A percentile compares a stretch with the other conserved stretches of the same genome.
These are phyloP conservation scores for Pholiota molesta DNA, from an alignment of 768 basidiomycete species.

Conservation along the genomic window DNA sequence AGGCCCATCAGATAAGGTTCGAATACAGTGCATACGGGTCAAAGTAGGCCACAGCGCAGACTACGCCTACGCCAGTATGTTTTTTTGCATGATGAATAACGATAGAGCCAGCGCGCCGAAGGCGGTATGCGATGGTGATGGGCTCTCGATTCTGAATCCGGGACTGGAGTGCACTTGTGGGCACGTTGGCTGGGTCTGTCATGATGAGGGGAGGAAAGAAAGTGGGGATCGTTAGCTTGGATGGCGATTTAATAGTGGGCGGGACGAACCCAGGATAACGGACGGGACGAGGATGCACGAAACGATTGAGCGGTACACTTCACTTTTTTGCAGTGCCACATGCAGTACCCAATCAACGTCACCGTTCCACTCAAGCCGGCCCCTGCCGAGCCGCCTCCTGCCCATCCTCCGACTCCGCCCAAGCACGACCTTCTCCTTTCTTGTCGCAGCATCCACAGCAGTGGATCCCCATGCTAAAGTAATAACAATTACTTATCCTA, in stretches of 20 bases:
- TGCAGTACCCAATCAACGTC: conserved; percentile 17
- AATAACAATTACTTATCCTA: conserved; percentile 1
- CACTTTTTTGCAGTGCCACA: conserved; percentile 22
- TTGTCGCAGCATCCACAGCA: background rate
- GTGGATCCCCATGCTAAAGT: background rate
- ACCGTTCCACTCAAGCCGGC: conserved; percentile 2
- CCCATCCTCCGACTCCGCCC: background rate
- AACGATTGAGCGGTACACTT: conserved; percentile 43
- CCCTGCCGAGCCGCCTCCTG: background rate
- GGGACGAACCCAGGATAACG: conserved; percentile 43
- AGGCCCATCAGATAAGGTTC: background rate
- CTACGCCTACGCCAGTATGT: conserved; percentile 82
- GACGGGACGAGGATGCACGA: conserved; percentile 34
- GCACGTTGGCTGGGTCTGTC: conserved; percentile 24
- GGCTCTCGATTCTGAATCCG: background rate
- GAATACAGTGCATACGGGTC: conserved; percentile 58
- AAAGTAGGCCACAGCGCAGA: conserved; percentile 89
- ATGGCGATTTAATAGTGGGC: conserved; percentile 30
- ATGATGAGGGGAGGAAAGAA: conserved; percentile 27
- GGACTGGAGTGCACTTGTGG: conserved; percentile 8
- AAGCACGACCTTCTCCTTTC: background rate
- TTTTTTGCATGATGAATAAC: conserved; percentile 55
- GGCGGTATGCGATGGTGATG: conserved; percentile 19
- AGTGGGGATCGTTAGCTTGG: conserved; percentile 17
- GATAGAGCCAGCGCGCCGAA: conserved; percentile 32